A percentile compares a stretch with the other conserved stretches of the same genome.
Conservation (phyloP, 2,329 filamentous ascomycete species). For the Chaetothyriales sp. region DNA sequence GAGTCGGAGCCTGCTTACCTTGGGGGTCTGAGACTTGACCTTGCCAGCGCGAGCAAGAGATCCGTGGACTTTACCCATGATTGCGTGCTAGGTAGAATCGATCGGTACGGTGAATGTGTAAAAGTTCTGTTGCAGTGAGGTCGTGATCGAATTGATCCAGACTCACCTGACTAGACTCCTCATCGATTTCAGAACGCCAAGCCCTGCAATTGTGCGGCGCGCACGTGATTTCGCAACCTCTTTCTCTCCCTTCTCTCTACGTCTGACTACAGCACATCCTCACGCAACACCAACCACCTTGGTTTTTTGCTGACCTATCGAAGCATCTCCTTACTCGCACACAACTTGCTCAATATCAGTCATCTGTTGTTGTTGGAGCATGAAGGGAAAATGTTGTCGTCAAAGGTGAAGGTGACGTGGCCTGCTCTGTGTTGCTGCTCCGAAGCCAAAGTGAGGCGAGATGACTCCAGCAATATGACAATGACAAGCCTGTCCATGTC, state of each 20-base stretch:
- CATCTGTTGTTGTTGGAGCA: constrained; percentile 12
- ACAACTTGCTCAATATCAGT: constrained; percentile 8
- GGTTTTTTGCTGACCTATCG: background rate
- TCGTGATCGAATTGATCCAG: background rate
- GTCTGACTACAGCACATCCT: background rate
- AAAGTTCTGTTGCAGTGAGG: background rate
- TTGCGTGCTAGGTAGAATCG: constrained; percentile 29
- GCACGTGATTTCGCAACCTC: background rate
- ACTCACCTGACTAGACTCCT: background rate
- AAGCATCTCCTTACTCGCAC: background rate
- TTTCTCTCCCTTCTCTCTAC: too few relatives aligned
- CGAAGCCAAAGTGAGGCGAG: background rate
- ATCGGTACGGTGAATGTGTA: background rate
- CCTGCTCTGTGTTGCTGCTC: background rate
- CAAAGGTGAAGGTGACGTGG: constrained; percentile 13
- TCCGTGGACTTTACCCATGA: constrained; percentile 79
- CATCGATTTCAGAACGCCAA: background rate
- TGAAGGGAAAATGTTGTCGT: constrained; percentile 14
- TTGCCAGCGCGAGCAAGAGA: constrained; percentile 86
- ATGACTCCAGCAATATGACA: too few relatives aligned
- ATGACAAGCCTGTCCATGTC: too few relatives aligned
- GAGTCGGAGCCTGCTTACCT: constrained; percentile 44
- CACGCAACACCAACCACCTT: background rate
- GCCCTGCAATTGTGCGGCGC: background rate
- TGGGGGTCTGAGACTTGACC: constrained; percentile 89